These are phyloP conservation scores for Leishmania martiniquensis DNA, from an alignment of 208 protist species.

Conservation along the genomic window DNA sequence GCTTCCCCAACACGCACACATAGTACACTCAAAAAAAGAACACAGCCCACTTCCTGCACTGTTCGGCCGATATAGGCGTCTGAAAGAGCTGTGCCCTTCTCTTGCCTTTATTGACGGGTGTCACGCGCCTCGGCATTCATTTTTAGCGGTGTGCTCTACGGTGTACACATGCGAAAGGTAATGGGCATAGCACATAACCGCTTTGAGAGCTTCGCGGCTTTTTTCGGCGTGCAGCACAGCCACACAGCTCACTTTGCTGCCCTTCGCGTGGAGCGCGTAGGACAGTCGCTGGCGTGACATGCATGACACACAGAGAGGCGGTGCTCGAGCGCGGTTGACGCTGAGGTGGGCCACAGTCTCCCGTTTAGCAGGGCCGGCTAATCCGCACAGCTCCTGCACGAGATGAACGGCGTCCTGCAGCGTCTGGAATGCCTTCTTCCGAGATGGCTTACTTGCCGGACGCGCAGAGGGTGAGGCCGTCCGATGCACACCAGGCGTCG, in stretches of 20 bases:
- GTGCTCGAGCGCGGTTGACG: background rate
- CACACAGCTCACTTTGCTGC: slow-evolving; percentile 50
- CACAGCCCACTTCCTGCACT: background rate
- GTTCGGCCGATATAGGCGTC: background rate
- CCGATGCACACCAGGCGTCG: background rate
- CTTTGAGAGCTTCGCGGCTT: slow-evolving; percentile 31
- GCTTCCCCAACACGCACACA: background rate
- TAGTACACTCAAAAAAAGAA: background rate
- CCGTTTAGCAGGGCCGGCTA: background rate
- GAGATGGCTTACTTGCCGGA: background rate
- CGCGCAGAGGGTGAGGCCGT: background rate
- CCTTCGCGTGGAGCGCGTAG: slow-evolving; percentile 74
- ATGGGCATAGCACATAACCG: slow-evolving; percentile 34
- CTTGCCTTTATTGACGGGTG: background rate
- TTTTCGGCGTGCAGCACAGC: slow-evolving; percentile 54
- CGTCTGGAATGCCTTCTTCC: slow-evolving; percentile 34
- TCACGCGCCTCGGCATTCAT: background rate
- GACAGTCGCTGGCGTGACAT: slow-evolving; percentile 65
- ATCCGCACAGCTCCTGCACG: slow-evolving; percentile 31
- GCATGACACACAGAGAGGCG: slow-evolving; percentile 48
- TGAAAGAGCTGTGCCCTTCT: background rate
- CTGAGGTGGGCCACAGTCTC: background rate
- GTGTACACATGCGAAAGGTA: slow-evolving; percentile 19
- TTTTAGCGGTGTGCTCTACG: background rate
- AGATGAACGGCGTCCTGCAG: slow-evolving; percentile 39